These are phyloP conservation scores for Cyclocybe aegerita DNA, from an alignment of 768 basidiomycete species.

Conservation along the genomic window DNA sequence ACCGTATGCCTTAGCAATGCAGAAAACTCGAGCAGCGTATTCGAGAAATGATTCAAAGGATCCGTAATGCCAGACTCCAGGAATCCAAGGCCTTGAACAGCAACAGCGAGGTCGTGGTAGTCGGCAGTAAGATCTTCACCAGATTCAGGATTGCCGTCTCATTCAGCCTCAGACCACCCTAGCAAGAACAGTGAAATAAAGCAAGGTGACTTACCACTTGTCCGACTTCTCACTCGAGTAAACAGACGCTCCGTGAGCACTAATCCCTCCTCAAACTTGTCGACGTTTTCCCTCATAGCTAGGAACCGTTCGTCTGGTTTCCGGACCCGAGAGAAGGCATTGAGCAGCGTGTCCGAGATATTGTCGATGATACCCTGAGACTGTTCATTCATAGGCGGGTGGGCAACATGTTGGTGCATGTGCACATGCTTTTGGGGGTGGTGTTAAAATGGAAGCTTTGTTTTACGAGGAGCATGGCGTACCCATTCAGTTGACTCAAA, in stretches of 20 bases:
- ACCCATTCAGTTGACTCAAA: constrained; percentile 99
- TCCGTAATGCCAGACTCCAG: constrained; percentile 98
- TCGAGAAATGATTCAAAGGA: constrained; percentile 94
- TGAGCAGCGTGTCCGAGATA: constrained; percentile 92
- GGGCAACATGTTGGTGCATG: constrained; percentile 95
- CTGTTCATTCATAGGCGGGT: constrained; percentile 85
- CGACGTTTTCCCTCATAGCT: constrained; percentile 86
- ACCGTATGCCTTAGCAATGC: constrained; percentile 84
- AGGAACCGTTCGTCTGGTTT: constrained; percentile 98
- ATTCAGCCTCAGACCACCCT: constrained; percentile 76
- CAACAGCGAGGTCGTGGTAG: constrained; percentile 95
- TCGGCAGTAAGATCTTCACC: constrained; percentile 94
- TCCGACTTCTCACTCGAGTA: constrained; percentile 73
- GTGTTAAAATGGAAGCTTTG: constrained; percentile 5
- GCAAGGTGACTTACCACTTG: constrained; percentile 71
- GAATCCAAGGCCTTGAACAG: constrained; percentile 96
- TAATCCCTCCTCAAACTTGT: constrained; percentile 97
- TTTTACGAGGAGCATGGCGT: constrained; percentile 19
- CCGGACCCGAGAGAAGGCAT: constrained; percentile 92
- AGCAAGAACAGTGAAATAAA: constrained; percentile 25
- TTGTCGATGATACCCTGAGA: constrained; percentile 86
- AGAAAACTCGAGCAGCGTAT: constrained; percentile 93
- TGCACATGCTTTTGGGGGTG: constrained; percentile 70
- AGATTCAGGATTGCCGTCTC: constrained; percentile 78
- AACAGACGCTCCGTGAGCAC: constrained; percentile 78